Evolutionary conservation across 257 asterid species (phyloP).

Genomic region (Perilla frutescens): DNA sequence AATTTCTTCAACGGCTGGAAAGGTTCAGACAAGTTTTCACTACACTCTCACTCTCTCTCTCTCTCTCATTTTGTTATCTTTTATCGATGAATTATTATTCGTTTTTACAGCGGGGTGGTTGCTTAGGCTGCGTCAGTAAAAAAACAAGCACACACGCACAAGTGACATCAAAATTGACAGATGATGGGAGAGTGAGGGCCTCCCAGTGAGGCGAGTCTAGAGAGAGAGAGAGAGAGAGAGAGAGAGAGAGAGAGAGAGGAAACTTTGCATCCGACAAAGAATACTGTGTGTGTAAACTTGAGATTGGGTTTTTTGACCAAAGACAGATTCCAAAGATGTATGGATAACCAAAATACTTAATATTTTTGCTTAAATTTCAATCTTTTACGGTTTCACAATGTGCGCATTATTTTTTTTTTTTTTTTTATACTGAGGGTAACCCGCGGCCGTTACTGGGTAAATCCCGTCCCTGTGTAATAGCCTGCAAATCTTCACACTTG

Average conservation of each 20-base stretch:
- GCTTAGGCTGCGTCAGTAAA: conserved; percentile 38
- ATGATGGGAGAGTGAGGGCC: conserved; percentile 45
- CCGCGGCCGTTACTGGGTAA: too few species aligned
- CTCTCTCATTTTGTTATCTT: not conserved
- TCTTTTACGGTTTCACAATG: too few species aligned
- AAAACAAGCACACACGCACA: conserved; percentile 38
- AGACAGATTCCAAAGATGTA: conserved; percentile 28
- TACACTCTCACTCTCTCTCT: not conserved
- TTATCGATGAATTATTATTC: not conserved
- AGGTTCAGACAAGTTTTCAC: conserved; percentile 22
- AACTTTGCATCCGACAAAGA: conserved; percentile 43
- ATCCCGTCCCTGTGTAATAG: too few species aligned
- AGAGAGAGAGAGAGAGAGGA: conserved; percentile 19
- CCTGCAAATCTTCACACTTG: too few species aligned
- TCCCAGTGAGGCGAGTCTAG: conserved; percentile 15
- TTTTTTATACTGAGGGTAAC: too few species aligned
- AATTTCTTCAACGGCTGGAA: conserved; percentile 33
- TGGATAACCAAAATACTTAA: conserved; percentile 8
- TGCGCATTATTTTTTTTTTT: too few species aligned
- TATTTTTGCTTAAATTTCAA: not conserved
- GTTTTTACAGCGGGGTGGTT: conserved; percentile 22
- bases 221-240: conserved; percentile 26
- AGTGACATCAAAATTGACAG: conserved; percentile 46
- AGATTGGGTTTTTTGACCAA: conserved; percentile 43
- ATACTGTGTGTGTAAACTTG: conserved; percentile 34